Evolutionary conservation across 805 yeast species (phyloP), one percentile per base, ranked within the genome.

Genomic region (Yarrowia yakushimensis): DNA sequence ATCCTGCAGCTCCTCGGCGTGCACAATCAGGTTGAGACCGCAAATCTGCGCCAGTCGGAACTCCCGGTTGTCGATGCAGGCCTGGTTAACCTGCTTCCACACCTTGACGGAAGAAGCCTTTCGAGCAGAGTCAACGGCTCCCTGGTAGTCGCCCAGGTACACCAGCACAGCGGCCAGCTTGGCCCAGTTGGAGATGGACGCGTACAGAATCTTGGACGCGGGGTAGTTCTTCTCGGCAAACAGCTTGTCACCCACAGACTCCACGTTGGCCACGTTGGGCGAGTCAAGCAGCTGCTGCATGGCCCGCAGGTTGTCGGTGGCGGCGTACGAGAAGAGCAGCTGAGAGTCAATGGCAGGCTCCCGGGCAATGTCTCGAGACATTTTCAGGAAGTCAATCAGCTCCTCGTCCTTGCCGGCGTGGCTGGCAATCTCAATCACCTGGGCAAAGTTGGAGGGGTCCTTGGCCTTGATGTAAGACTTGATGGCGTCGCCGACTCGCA

Each of bases 61-160:
- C 77, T 94, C 99, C 73, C 86, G 86, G 78, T 90, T 88, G 69
- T 86, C 96, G 74, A 94, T 86, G 83, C 99, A 94, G 22, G 97
- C 99, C 74, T 86, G 89, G 77, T 91, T 90, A 59, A 94, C 99
- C 77, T 92, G 96, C 77, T 91, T 94, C 99, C 99, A 94, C 41
- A 94, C 99, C 71, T 82, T 82, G 65, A 87, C 84, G 75, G 90
- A 91, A 34, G 96, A 88, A 2, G 99, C 98, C 78, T 93, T 94
- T 80, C 99, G 88, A 22, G 99, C 99, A 76, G 97, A 91, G 72
- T 94, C 98, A 66, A 94, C 99, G 59, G 99, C 99, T 63, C 90
- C 85, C 78, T 94, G 97, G 75, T 90, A 92, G 73, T 94, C 97
- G 62, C 85, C 85, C 71, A 94, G 79, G 78, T 86, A 91, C 34